Conservation (phyloP, 805 yeast genomes). For the Candida silvatica region DNA sequence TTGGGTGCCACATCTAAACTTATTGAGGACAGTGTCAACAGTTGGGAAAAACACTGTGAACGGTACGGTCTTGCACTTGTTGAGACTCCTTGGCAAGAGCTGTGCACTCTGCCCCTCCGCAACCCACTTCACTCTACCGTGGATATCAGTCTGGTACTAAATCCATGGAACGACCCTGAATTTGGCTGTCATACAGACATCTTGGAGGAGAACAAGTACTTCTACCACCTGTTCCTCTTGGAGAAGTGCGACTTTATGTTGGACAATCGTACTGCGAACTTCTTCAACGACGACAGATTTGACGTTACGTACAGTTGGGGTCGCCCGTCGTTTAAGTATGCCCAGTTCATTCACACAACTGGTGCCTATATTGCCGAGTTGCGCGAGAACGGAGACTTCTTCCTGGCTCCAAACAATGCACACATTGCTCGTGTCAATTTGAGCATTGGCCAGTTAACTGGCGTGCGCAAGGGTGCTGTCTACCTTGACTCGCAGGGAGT, state of each 20-base stretch:
- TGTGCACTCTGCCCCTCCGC: constrained; percentile 61
- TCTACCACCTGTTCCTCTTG: constrained; percentile 70
- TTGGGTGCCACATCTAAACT: constrained; percentile 78
- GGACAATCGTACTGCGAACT: constrained; percentile 70
- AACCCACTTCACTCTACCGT: constrained; percentile 89
- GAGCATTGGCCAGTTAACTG: constrained; percentile 21
- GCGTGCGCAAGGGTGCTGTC: constrained; percentile 17
- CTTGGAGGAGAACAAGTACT: constrained; percentile 46
- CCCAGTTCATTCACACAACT: constrained; percentile 82
- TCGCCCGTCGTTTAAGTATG: constrained; percentile 66
- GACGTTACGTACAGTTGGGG: constrained; percentile 91
- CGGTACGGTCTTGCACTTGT: constrained; percentile 74
- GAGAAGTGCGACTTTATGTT: constrained; percentile 65
- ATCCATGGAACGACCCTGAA: constrained; percentile 64
- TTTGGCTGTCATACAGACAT: constrained; percentile 31
- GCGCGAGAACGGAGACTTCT: constrained; percentile 66
- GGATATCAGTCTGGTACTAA: constrained; percentile 51
- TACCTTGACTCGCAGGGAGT: constrained; percentile 63
- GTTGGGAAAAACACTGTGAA: constrained; percentile 79
- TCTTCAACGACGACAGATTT: constrained; percentile 40
- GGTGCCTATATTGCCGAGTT: constrained; percentile 90
- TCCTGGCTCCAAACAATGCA: constrained; percentile 80
- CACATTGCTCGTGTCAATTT: constrained; percentile 69
- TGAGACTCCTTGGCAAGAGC: constrained; percentile 88
- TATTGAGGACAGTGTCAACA: constrained; percentile 67